These are phyloP conservation scores for Hyaloperonospora arabidopsidis DNA, from an alignment of 352 stramenopile species.

Conservation along the genomic window DNA sequence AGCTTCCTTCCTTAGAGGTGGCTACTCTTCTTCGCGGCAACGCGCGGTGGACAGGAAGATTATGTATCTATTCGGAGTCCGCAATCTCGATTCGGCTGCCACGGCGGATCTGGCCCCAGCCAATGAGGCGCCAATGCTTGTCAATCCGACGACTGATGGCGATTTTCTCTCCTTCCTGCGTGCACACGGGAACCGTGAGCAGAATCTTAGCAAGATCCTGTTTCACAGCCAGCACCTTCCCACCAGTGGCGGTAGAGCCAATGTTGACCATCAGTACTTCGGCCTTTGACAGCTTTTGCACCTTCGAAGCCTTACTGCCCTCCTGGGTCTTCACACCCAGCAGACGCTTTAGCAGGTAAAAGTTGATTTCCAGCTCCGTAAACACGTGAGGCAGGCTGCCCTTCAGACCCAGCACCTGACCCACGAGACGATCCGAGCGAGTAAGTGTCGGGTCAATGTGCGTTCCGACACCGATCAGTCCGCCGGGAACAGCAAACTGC, in stretches of 20 bases:
- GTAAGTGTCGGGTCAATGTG: constrained; percentile 99
- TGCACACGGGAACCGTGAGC: constrained; percentile 99
- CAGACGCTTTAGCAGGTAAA: constrained; percentile 98
- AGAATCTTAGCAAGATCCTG: constrained; percentile 98
- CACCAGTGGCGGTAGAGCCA: constrained; percentile 97
- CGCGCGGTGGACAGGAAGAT: constrained; percentile 12
- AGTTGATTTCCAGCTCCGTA: constrained; percentile 99
- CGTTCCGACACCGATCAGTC: constrained; percentile 99
- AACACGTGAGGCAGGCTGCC: constrained; percentile 98
- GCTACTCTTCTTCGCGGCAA: constrained; percentile 20
- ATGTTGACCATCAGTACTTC: constrained; percentile 99
- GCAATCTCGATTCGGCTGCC: constrained; percentile 92
- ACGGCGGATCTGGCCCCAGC: constrained; percentile 98
- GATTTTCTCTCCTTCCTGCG: constrained; percentile 99
- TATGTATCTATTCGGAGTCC: constrained; percentile 77
- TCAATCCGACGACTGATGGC: constrained; percentile 98
- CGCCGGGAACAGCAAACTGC: constrained; percentile 97
- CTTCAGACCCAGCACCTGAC: constrained; percentile 96
- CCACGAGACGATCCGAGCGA: constrained; percentile 97
- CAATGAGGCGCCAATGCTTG: constrained; percentile 99
- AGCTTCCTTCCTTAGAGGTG: constrained; percentile 15
- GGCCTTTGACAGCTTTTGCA: constrained; percentile 97
- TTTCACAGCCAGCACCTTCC: constrained; percentile 92
- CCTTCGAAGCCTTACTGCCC: constrained; percentile 98
- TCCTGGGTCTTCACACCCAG: constrained; percentile 99